Percentiles rank a stretch among this genome's conserved stretches.
These are phyloP conservation scores for Lasiosphaeriaceae sp. DNA, from an alignment of 495 filamentous ascomycete species.

Conservation along the genomic window DNA sequence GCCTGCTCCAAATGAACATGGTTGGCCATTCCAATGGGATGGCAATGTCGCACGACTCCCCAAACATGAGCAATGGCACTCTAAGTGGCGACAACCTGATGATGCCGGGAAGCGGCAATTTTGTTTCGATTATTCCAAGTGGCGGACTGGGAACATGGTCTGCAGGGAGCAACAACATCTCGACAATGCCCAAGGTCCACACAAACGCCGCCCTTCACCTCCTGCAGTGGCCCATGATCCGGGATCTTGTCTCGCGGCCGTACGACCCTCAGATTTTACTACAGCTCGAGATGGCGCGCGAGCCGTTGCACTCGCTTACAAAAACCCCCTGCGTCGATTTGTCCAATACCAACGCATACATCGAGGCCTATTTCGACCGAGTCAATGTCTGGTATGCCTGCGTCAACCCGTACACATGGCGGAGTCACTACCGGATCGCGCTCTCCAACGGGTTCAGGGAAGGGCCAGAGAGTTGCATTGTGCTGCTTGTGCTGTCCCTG, in stretches of 20 bases:
- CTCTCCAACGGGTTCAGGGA: conserved; percentile 68
- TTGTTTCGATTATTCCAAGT: conserved; percentile 57
- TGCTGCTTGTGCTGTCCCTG: conserved; percentile 73
- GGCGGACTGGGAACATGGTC: conserved; percentile 73
- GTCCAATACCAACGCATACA: conserved; percentile 68
- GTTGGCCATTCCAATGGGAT: conserved; percentile 41
- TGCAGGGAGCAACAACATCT: conserved; percentile 63
- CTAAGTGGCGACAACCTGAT: conserved; percentile 61
- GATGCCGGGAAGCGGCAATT: conserved; percentile 37
- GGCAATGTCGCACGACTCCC: conserved; percentile 51
- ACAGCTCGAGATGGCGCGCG: conserved; percentile 76
- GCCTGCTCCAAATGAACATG: conserved; percentile 65
- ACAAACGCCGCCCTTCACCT: conserved; percentile 75
- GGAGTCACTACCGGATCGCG: conserved; percentile 68
- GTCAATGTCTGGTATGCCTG: conserved; percentile 85
- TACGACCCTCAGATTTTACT: conserved; percentile 76
- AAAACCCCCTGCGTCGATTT: conserved; percentile 62
- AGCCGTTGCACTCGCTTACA: conserved; percentile 63
- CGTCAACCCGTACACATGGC: conserved; percentile 79
- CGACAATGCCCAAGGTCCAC: conserved; percentile 79
- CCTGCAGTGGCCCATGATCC: conserved; percentile 75
- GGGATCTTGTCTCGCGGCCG: conserved; percentile 67
- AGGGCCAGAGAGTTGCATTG: conserved; percentile 77
- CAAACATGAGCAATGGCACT: conserved; percentile 67
- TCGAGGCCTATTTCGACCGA: conserved; percentile 71